Evolutionary conservation across 345 rosid genomes (phyloP).

Genomic region (Rhizophora mangle): DNA sequence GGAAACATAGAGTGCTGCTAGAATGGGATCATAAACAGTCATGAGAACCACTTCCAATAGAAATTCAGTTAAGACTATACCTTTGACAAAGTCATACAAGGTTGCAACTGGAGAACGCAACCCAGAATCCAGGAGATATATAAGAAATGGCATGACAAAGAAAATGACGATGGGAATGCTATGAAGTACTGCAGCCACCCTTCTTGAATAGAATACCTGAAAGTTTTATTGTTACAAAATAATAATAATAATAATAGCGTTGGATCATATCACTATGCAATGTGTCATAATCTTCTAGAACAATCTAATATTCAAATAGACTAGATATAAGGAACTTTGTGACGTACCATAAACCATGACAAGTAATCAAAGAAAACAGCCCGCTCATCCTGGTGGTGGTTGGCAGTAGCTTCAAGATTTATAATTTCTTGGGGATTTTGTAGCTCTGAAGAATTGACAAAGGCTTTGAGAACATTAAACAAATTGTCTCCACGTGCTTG

Average conservation of each 20-base stretch:
- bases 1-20: neutral
- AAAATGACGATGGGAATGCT: conserved; percentile 61
- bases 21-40: conserved; percentile 1
- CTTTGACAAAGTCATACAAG: conserved; percentile 65
- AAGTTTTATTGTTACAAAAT: conserved; percentile 27
- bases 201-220: conserved; percentile 82
- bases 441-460: conserved; percentile 73
- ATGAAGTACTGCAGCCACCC: conserved; percentile 65
- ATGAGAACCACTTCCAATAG: neutral
- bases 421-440: conserved; percentile 55
- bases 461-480: conserved; percentile 64
- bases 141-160: conserved; percentile 57
- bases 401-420: conserved; percentile 33
- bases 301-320: neutral
- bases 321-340: neutral
- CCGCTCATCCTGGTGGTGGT: conserved; percentile 47
- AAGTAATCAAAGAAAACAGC: conserved; percentile 96
- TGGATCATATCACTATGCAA: conserved; percentile 1
- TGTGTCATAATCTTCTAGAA: neutral
- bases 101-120: conserved; percentile 44
- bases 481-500: conserved; percentile 99
- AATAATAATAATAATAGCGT: neutral
- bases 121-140: conserved; percentile 45
- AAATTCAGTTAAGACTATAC: conserved; percentile 32
- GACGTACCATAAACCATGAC: conserved; percentile 64